Percentiles rank a stretch among this genome's conserved stretches.
phyloP scores from a whole-genome alignment of 2,329 filamentous ascomycete genomes.

The Chrysoporthe austroafricana region DNA sequence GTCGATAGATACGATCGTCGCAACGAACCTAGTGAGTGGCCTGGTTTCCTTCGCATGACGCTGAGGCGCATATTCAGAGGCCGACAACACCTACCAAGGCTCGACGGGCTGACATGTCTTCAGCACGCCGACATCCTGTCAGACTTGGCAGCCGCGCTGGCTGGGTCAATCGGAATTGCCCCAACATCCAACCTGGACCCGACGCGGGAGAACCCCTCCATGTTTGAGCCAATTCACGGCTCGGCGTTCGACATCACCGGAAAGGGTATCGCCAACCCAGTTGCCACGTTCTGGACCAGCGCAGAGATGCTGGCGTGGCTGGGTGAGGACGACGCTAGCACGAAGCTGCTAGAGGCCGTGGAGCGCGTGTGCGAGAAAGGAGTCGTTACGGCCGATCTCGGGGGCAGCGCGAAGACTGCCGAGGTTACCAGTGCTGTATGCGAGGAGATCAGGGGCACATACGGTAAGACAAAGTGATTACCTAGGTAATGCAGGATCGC shows the following conservation, averaged over 20 bases:
- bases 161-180: constrained; percentile 71
- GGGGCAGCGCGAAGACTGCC: constrained; percentile 40
- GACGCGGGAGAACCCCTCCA: constrained; percentile 50
- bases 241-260: constrained; percentile 59
- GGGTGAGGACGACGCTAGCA: constrained; percentile 51
- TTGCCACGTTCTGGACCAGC: constrained; percentile 58
- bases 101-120: neutral
- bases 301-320: constrained; percentile 59
- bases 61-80: no score
- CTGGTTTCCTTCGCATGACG: neutral
- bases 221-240: constrained; percentile 63
- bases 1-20: constrained; percentile 64
- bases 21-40: constrained; percentile 56
- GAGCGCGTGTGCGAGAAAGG: constrained; percentile 54
- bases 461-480: constrained; percentile 13
- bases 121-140: constrained; percentile 64
- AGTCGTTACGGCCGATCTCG: constrained; percentile 55
- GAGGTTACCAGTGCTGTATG: constrained; percentile 33
- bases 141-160: constrained; percentile 68
- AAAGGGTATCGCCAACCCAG: constrained; percentile 56
- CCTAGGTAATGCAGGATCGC: no score
- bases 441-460: constrained; percentile 26
- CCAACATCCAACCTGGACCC: constrained; percentile 69
- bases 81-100: neutral
- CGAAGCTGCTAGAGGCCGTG: constrained; percentile 51